phyloP scores from a whole-genome alignment of 495 filamentous ascomycete genomes.

The Penicillium antarcticum region DNA sequence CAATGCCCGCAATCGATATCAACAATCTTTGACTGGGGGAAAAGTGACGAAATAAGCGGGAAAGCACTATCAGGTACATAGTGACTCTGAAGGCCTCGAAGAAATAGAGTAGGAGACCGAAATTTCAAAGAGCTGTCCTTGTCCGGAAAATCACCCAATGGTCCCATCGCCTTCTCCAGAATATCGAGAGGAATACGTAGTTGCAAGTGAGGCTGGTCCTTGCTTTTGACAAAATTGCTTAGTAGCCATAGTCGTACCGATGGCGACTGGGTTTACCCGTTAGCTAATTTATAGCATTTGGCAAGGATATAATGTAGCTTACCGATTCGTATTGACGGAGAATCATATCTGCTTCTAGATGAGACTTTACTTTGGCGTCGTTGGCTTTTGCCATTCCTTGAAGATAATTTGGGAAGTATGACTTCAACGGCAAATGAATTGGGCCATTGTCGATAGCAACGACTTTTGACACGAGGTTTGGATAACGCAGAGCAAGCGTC shows the following conservation, averaged over 20 bases:
- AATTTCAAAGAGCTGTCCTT: constrained; percentile 59
- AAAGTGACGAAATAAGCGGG: constrained; percentile 73
- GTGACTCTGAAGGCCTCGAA: constrained; percentile 69
- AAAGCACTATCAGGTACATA: constrained; percentile 79
- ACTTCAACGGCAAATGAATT: constrained; percentile 60
- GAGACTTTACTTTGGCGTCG: constrained; percentile 42
- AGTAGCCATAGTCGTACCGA: constrained; percentile 76
- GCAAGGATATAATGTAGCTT: neutral
- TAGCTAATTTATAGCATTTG: constrained; percentile 1
- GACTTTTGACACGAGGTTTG: constrained; percentile 55
- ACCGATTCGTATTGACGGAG: constrained; percentile 63
- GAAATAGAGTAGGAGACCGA: constrained; percentile 65
- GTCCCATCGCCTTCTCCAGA: constrained; percentile 48
- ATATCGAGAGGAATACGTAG: constrained; percentile 51
- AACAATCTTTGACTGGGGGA: constrained; percentile 66
- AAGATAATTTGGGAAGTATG: constrained; percentile 68
- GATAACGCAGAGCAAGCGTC: constrained; percentile 64
- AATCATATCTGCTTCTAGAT: constrained; percentile 69
- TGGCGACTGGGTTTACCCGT: constrained; percentile 39
- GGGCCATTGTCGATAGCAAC: constrained; percentile 83
- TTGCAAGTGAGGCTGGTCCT: constrained; percentile 20
- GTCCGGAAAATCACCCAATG: constrained; percentile 73
- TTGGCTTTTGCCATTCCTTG: constrained; percentile 72
- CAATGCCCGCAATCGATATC: constrained; percentile 83
- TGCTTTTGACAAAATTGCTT: constrained; percentile 61